A percentile compares a stretch with the other conserved stretches of the same genome.
These are phyloP conservation scores for Colletotrichum tofieldiae DNA, from an alignment of 2,329 filamentous ascomycete species.

Conservation along the genomic window DNA sequence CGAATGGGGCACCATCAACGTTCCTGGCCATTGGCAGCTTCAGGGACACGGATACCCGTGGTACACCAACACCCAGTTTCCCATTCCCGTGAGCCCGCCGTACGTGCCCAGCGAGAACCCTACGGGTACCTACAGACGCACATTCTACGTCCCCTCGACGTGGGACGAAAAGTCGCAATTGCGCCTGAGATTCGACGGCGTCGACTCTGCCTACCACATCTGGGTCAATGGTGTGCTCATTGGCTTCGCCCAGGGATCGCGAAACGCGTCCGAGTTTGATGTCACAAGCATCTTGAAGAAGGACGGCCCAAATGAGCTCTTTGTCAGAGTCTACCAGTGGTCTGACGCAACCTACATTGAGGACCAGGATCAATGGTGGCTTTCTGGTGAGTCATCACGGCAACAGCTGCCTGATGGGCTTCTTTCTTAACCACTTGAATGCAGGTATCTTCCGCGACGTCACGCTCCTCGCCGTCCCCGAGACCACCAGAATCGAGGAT, in stretches of 20 bases:
- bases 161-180: slow-evolving; percentile 66
- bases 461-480: slow-evolving; percentile 71
- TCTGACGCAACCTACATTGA: slow-evolving; percentile 80
- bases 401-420: too few species aligned
- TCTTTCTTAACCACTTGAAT: background rate
- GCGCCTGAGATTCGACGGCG: slow-evolving; percentile 78
- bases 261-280: slow-evolving; percentile 81
- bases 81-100: slow-evolving; percentile 77
- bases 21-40: slow-evolving; percentile 80
- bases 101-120: slow-evolving; percentile 75
- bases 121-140: slow-evolving; percentile 73
- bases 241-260: slow-evolving; percentile 78
- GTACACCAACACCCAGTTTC: slow-evolving; percentile 79
- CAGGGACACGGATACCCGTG: slow-evolving; percentile 78
- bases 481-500: slow-evolving; percentile 67
- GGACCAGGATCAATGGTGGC: slow-evolving; percentile 80
- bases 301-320: slow-evolving; percentile 66
- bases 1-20: slow-evolving; percentile 68
- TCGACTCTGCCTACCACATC: slow-evolving; percentile 80
- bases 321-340: slow-evolving; percentile 80
- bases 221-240: slow-evolving; percentile 76
- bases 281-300: slow-evolving; percentile 65
- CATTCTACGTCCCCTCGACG: slow-evolving; percentile 66
- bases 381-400: slow-evolving; percentile 64
- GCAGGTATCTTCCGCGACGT: slow-evolving; percentile 78